A percentile compares a stretch with the other conserved stretches of the same genome.
These are phyloP conservation scores for Microdochium bolleyi DNA, from an alignment of 2,329 filamentous ascomycete genomes.

Conservation along the genomic window DNA sequence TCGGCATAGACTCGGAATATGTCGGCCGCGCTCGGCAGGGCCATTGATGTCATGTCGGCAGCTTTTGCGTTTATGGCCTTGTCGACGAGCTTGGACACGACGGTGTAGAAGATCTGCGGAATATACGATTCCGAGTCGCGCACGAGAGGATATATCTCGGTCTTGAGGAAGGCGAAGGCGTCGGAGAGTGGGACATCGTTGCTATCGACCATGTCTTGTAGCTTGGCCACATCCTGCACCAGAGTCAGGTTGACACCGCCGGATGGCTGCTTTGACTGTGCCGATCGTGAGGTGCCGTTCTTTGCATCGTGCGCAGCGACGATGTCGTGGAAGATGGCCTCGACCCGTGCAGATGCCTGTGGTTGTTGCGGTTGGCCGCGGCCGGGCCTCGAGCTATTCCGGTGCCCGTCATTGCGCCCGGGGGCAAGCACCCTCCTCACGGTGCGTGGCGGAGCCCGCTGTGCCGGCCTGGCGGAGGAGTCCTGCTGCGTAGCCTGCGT, in stretches of 20 bases:
- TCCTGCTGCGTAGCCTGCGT: not conserved
- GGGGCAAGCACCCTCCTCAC: not conserved
- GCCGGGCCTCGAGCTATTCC: not conserved
- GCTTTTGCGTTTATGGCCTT: conserved; percentile 22
- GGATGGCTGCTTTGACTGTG: not conserved
- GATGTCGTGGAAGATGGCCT: not conserved
- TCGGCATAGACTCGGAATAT: conserved; percentile 27
- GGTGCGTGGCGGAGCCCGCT: not conserved
- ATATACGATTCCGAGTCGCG: conserved; percentile 10
- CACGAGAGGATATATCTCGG: conserved; percentile 20
- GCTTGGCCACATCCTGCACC: conserved; percentile 13
- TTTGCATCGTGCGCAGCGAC: conserved; percentile 2
- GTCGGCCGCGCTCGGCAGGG: conserved; percentile 27
- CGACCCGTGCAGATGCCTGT: not conserved
- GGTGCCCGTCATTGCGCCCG: not conserved
- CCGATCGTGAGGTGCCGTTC: not conserved
- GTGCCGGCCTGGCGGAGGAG: not conserved
- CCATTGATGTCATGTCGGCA: conserved; percentile 15
- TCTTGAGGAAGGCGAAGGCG: conserved; percentile 15
- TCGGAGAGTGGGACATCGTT: conserved; percentile 10
- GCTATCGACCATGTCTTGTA: conserved; percentile 22
- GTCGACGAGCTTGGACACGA: conserved; percentile 19
- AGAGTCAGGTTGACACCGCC: conserved; percentile 8
- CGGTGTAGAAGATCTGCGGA: conserved; percentile 20
- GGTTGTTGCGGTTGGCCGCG: not conserved